Conservation (phyloP, 2,329 filamentous ascomycete genomes). For the Graphilbum fragrans region DNA sequence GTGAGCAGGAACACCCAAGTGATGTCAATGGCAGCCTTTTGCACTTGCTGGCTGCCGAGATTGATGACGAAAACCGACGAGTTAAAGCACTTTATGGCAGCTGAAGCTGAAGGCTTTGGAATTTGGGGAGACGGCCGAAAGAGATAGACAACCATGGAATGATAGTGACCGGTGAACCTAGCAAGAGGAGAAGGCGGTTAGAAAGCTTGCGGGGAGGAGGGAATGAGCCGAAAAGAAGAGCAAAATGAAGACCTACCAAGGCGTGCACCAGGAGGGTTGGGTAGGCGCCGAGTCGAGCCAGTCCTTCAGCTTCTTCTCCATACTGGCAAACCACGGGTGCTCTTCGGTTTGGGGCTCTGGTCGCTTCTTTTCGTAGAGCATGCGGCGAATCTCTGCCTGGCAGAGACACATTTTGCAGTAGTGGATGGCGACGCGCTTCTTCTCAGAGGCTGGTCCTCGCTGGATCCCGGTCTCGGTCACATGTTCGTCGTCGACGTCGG, state of each 20-base stretch:
- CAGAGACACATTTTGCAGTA: constrained; percentile 84
- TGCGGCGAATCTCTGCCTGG: constrained; percentile 77
- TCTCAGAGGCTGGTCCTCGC: constrained; percentile 59
- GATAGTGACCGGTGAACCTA: constrained; percentile 58
- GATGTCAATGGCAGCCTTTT: constrained; percentile 63
- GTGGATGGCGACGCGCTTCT: constrained; percentile 83
- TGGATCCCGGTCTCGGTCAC: constrained; percentile 70
- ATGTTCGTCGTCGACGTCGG: constrained; percentile 67
- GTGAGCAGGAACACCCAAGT: constrained; percentile 90
- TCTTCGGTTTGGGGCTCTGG: constrained; percentile 63
- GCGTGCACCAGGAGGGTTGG: constrained; percentile 58
- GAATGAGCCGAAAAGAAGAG: not conserved
- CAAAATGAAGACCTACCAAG: constrained; percentile 49
- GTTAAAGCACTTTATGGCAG: constrained; percentile 72
- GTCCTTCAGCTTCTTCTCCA: constrained; percentile 64
- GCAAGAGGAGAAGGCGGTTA: constrained; percentile 9
- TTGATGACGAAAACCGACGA: constrained; percentile 73
- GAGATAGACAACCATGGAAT: constrained; percentile 80
- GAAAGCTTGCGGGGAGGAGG: constrained; percentile 4
- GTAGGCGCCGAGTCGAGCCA: constrained; percentile 72
- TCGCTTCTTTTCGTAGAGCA: constrained; percentile 75
- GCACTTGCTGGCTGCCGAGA: constrained; percentile 69
- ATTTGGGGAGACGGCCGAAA: constrained; percentile 89
- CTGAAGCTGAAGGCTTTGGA: constrained; percentile 67
- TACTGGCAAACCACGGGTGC: constrained; percentile 76